A percentile compares a stretch with the other conserved stretches of the same genome.
phyloP scores from a whole-genome alignment of 495 filamentous ascomycete species.

The Symbiotaphrina buchneri region DNA sequence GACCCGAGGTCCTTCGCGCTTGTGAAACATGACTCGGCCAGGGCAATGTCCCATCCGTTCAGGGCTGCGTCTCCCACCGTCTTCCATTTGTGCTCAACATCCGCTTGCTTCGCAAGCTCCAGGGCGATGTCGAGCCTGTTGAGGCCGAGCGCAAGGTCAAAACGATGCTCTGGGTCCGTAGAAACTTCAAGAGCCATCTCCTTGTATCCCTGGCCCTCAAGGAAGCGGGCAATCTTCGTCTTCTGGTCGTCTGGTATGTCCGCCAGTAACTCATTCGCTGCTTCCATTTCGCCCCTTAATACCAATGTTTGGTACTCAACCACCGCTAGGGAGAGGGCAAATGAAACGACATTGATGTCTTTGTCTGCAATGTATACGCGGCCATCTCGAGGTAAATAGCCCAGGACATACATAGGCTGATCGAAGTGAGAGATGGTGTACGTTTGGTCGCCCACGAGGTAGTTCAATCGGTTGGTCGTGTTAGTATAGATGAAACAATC shows the following conservation, averaged over 20 bases:
- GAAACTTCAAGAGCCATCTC: slow-evolving; percentile 90
- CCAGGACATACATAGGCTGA: slow-evolving; percentile 79
- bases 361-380: slow-evolving; percentile 88
- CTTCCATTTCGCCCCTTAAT: slow-evolving; percentile 83
- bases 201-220: slow-evolving; percentile 93
- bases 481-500: slow-evolving; percentile 99
- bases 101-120: slow-evolving; percentile 57
- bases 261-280: slow-evolving; percentile 62
- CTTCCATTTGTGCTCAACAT: slow-evolving; percentile 96
- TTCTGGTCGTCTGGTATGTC: slow-evolving; percentile 75
- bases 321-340: slow-evolving; percentile 77
- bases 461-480: slow-evolving; percentile 89
- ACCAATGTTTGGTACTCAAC: slow-evolving; percentile 96
- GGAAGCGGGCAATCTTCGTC: slow-evolving; percentile 93
- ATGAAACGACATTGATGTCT: slow-evolving; percentile 78
- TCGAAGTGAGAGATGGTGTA: slow-evolving; percentile 99
- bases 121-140: slow-evolving; percentile 68
- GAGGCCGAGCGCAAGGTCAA: slow-evolving; percentile 73
- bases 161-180: slow-evolving; percentile 88
- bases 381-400: slow-evolving; percentile 85
- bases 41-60: slow-evolving; percentile 57
- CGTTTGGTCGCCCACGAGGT: slow-evolving; percentile 91
- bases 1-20: slow-evolving; percentile 80
- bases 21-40: slow-evolving; percentile 83
- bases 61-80: slow-evolving; percentile 83